phyloP scores from a whole-genome alignment of 2,329 filamentous ascomycete species.

The Chaetothyriales sp. region DNA sequence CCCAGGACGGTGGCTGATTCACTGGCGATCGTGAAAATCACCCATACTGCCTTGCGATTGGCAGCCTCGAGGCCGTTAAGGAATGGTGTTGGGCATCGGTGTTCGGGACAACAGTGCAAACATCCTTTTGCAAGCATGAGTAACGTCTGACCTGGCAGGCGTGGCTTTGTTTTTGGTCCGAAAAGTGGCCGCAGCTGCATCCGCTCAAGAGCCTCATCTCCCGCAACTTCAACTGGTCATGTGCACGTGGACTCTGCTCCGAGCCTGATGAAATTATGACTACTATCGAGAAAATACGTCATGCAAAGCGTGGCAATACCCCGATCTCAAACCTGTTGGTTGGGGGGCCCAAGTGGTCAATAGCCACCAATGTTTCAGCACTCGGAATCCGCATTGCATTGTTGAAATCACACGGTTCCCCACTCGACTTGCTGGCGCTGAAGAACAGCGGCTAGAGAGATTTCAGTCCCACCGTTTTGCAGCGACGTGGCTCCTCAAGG shows the following conservation, averaged over 20 bases:
- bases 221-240: neutral
- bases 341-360: neutral
- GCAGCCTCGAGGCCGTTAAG: neutral
- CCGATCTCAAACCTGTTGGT: neutral
- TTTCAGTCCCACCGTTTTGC: neutral
- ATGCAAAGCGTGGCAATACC: neutral
- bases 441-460: neutral
- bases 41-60: neutral
- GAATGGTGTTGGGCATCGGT: neutral
- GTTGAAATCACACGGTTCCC: neutral
- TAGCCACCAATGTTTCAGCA: neutral
- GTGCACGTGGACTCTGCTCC: neutral
- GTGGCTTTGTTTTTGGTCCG: neutral
- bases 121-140: neutral
- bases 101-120: neutral
- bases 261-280: neutral
- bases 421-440: neutral
- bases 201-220: neutral
- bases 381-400: neutral
- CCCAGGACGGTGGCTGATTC: neutral
- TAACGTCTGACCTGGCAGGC: neutral
- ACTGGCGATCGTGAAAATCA: neutral
- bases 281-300: neutral
- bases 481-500: neutral
- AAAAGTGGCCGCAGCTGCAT: neutral